phyloP scores from a whole-genome alignment of 176 grass and related monocot species.

The Avena atlantica region DNA sequence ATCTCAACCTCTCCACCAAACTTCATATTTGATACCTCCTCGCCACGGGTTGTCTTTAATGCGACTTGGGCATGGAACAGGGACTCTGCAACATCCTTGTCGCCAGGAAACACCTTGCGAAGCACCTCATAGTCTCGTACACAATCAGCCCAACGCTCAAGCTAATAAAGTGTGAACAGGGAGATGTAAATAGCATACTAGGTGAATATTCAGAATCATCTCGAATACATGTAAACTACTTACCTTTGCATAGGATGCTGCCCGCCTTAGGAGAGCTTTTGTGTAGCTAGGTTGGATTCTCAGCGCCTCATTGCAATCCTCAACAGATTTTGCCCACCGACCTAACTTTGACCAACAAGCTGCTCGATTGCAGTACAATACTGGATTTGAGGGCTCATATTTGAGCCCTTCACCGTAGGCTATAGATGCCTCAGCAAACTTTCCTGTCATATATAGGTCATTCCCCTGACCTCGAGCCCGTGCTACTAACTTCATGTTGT shows the following conservation, averaged over 20 bases:
- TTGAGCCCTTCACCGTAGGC: conserved; percentile 73
- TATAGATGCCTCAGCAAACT: conserved; percentile 56
- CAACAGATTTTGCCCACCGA: conserved; percentile 61
- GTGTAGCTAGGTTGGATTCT: conserved; percentile 58
- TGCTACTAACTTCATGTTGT: conserved; percentile 52
- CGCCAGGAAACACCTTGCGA: conserved; percentile 57
- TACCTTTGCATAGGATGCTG: conserved; percentile 68
- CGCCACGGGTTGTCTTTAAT: conserved; percentile 58
- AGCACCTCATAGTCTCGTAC: conserved; percentile 78
- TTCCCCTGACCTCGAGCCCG: conserved; percentile 60
- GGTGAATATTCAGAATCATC: not conserved
- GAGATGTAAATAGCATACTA: conserved; percentile 33
- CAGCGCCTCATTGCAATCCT: conserved; percentile 73
- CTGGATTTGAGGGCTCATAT: conserved; percentile 59
- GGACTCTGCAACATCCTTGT: conserved; percentile 55
- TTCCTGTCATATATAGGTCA: conserved; percentile 54
- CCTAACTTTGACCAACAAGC: conserved; percentile 68
- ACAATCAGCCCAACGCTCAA: conserved; percentile 77
- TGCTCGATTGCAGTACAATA: conserved; percentile 68
- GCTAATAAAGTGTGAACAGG: conserved; percentile 48
- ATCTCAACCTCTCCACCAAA: conserved; percentile 62
- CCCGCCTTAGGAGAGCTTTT: conserved; percentile 73
- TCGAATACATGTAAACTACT: conserved; percentile 16
- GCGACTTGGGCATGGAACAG: conserved; percentile 67
- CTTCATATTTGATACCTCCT: conserved; percentile 69